Evolutionary conservation across 805 yeast genomes (phyloP), one percentile per base, ranked within the genome.

Genomic region (Suhomyces sp.): DNA sequence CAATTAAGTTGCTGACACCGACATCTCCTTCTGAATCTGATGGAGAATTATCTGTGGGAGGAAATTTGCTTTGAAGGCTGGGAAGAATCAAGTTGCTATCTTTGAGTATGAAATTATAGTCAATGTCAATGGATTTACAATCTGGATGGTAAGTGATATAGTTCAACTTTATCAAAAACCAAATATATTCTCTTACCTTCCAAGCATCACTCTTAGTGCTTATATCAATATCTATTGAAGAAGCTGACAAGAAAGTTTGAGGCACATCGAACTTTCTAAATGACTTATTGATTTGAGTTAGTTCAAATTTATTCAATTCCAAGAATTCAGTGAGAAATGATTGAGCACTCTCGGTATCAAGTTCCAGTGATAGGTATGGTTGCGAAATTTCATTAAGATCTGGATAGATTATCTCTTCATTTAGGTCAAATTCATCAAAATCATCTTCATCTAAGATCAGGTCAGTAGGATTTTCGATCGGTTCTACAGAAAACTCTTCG

Each of bases 151-250:
- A 32, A 13, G 16, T 24, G 17, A 28, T 19, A 12, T 56, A 53
- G 18, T 59, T 54, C 11, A 43, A 29, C 34, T 53, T 55, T 11
- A 65, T 54, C 21, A 60, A 39, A 18, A 47, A 43, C 68, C 69
- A 65, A 12, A 60, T 40, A n/a, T 42, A 32, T 9, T 48, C 49
- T 26, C 69, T 49, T 17, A 63, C 40, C 39, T 56, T 56, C 20
- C 33, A 40, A 2, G 66, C 47, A 35, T 62, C 65, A 29, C 44
- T 43, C 23, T 35, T 37, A 16, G 16, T 14, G 12, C 15, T 18
- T 10, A 19, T 20, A 10, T 13, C 16, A 16, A 21, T 9, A 4
- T 36, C 40, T 18, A 10, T 19, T 4, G 16, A 18, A 18, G 13
- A 15, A 10, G 22, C 7, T 20, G 22, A 8, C 22, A 20, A 20